Base-by-base conservation (phyloP, 441 rosid species). In the Erysimum cheiri region DNA sequence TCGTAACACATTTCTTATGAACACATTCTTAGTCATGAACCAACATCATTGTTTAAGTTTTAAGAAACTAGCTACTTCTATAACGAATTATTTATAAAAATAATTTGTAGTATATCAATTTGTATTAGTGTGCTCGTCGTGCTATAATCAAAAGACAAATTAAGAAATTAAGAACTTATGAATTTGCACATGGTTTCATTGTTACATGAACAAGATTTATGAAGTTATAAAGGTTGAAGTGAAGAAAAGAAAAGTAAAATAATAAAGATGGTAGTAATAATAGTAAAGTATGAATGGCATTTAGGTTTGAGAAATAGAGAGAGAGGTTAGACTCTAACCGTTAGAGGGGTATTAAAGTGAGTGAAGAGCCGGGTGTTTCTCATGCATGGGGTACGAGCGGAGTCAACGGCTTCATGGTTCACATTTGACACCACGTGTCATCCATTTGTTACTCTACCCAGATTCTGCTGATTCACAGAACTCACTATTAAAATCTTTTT, bases 351-450 rank as follows among this genome's bases (percentile, higher is more conserved):
- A 15, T 44, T 31, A 57, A 47, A 13, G 72, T 24, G 58, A 60
- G 57, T 35, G 78, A 60, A 60, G 73, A 61, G 78, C 64, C 73
- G 78, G 43, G 35, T 74, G 78, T 68, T 68, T 68, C 78, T 74
- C 78, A 68, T 56, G 59, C 73, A 68, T 74, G 64, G 69, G 73
- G 62, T 62, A 33, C 31, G 74, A 74, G 65, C 78, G 46, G 39
- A 68, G 78, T 74, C 78, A 47, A 74, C 64, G 74, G 69, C 39
- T 74, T 68, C 59, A n/a, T 60, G 1, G 35, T 22, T 61, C 57
- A 31, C 1, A 0, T 5, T 36, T 4, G 1, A 2, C 31, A 29
- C 46, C 78, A 68, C 54, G 60, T 74, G 78, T 68, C 73, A 46
- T 43, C 9, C 49, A 3, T 46, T 15, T 68, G 59, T 74, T 46